Evolutionary conservation across 1,284 basidiomycete species (phyloP).

Genomic region (Lignosus rhinocerotis): DNA sequence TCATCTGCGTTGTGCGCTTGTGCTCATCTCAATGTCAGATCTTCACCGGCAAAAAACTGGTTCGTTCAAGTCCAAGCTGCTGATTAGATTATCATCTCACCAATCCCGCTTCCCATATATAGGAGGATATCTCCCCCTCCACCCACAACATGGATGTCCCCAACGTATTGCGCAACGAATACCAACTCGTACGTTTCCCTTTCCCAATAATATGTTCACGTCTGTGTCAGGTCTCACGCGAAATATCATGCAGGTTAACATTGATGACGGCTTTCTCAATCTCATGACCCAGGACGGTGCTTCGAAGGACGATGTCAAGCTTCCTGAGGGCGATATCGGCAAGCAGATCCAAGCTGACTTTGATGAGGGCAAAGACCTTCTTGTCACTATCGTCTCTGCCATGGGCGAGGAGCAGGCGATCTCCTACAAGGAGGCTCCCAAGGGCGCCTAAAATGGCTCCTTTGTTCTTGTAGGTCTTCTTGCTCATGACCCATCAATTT

Average conservation of each 20-base stretch:
- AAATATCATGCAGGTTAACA: conserved; percentile 61
- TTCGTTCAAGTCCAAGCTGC: conserved; percentile 33
- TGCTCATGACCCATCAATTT: not conserved
- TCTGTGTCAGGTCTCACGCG: not conserved
- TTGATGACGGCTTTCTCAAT: conserved; percentile 93
- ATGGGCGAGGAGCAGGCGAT: conserved; percentile 95
- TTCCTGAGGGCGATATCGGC: conserved; percentile 89
- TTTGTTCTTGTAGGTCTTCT: conserved; percentile 2
- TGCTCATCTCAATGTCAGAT: conserved; percentile 55
- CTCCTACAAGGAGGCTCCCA: conserved; percentile 83
- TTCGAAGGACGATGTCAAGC: conserved; percentile 93
- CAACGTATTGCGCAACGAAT: conserved; percentile 91
- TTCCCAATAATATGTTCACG: not conserved
- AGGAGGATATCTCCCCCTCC: conserved; percentile 99
- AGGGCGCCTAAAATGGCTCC: conserved; percentile 39
- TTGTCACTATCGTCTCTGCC: conserved; percentile 88
- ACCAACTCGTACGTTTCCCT: conserved; percentile 73
- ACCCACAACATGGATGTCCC: conserved; percentile 99
- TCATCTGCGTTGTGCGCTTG: conserved; percentile 5
- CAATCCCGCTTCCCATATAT: conserved; percentile 29
- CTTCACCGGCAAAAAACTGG: conserved; percentile 94
- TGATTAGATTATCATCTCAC: conserved; percentile 8
- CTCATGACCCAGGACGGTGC: conserved; percentile 86
- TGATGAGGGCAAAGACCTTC: conserved; percentile 85
- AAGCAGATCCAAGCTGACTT: conserved; percentile 74